phyloP scores from a whole-genome alignment of 2,329 filamentous ascomycete species.

The Cladosporium austrohemisphaericum region DNA sequence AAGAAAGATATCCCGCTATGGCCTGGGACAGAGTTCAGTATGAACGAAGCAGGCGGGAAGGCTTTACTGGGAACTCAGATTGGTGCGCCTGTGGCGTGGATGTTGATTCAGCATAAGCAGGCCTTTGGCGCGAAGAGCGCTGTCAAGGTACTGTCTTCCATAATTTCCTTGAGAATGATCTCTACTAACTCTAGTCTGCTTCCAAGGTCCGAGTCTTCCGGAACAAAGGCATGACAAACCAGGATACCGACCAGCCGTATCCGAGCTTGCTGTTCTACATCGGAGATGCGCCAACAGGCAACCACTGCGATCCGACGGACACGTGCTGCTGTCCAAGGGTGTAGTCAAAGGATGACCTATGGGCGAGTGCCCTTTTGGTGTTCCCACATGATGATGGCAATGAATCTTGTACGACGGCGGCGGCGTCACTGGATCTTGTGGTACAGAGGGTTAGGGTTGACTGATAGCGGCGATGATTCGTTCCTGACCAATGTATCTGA shows the following conservation, averaged over 20 bases:
- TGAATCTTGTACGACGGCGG: too few species aligned
- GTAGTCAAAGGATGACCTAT: too few species aligned
- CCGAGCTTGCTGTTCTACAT: slow-evolving; percentile 13
- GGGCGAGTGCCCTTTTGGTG: too few species aligned
- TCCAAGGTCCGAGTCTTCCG: slow-evolving; percentile 9
- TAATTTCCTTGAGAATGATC: too few species aligned
- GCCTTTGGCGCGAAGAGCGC: slow-evolving; percentile 1
- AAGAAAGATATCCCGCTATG: slow-evolving; percentile 7
- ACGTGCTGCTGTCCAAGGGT: slow-evolving; percentile 9
- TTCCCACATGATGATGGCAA: too few species aligned
- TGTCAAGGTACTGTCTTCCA: slow-evolving; percentile 3
- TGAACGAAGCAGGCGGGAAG: not conserved
- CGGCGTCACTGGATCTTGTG: too few species aligned
- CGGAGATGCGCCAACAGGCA: slow-evolving; percentile 1
- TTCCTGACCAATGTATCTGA: too few species aligned
- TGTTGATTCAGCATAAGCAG: slow-evolving; percentile 13
- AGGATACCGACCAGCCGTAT: slow-evolving; percentile 11
- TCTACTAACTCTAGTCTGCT: not conserved
- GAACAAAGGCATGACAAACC: slow-evolving; percentile 6
- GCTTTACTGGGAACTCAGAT: slow-evolving; percentile 12
- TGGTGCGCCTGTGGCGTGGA: slow-evolving; percentile 8
- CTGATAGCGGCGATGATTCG: too few species aligned
- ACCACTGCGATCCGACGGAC: slow-evolving; percentile 4
- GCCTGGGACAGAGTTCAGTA: slow-evolving; percentile 3
- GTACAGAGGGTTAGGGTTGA: too few species aligned